These are phyloP conservation scores for Geotrichum klebahnii DNA, from an alignment of 1,139 yeast species.

Conservation along the genomic window DNA sequence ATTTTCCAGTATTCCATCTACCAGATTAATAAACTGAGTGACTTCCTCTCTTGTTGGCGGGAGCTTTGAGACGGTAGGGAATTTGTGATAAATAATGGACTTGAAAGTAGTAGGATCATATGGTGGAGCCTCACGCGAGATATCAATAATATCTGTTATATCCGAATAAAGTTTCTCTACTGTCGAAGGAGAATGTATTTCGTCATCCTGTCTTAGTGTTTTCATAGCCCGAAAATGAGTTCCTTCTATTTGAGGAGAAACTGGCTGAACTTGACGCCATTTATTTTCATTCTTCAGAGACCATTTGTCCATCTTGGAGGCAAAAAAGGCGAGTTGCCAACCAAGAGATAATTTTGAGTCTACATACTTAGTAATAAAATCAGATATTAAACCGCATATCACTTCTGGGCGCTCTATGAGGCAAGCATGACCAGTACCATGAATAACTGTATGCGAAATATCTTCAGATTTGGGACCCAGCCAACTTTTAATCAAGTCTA, in stretches of 20 bases:
- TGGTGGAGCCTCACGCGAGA: slow-evolving; percentile 73
- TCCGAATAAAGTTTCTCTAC: slow-evolving; percentile 51
- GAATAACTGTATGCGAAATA: slow-evolving; percentile 40
- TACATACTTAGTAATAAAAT: slow-evolving; percentile 50
- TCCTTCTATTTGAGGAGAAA: slow-evolving; percentile 44
- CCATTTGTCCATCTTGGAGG: slow-evolving; percentile 65
- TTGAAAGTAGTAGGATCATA: slow-evolving; percentile 59
- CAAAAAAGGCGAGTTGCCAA: slow-evolving; percentile 55
- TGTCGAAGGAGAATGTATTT: slow-evolving; percentile 53
- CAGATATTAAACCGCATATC: slow-evolving; percentile 58
- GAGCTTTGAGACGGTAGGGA: slow-evolving; percentile 74
- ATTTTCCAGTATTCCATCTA: slow-evolving; percentile 47
- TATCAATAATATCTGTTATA: slow-evolving; percentile 61
- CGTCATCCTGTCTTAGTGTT: slow-evolving; percentile 64
- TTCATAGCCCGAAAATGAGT: slow-evolving; percentile 68
- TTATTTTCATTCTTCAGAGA: slow-evolving; percentile 70
- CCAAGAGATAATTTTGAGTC: slow-evolving; percentile 51
- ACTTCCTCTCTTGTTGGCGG: slow-evolving; percentile 66
- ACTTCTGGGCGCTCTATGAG: slow-evolving; percentile 62
- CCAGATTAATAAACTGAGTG: slow-evolving; percentile 51
- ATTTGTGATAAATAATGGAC: slow-evolving; percentile 58
- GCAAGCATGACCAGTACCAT: slow-evolving; percentile 63
- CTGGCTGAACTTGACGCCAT: slow-evolving; percentile 57
- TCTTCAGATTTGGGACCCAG: slow-evolving; percentile 27
- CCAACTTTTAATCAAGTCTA: slow-evolving; percentile 33